Evolutionary conservation across 306 rosid species (phyloP), one percentile per base, ranked within the genome.

Genomic region (Quercus alba): DNA sequence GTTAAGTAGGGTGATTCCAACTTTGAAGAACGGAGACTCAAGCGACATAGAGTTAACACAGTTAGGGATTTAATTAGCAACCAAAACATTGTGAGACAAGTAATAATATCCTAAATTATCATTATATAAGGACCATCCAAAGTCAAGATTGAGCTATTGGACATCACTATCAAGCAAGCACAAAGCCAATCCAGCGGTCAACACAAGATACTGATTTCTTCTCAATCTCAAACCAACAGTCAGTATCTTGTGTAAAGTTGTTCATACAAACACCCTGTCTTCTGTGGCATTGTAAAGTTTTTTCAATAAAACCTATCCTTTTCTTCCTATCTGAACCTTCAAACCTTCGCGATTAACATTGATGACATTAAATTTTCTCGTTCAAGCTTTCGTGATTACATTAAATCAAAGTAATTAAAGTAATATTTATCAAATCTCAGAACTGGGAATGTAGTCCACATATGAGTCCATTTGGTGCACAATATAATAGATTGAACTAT

Each of bases 141-240:
- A 76, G 15, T n/a, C 14, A 41, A 81, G 76, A 10, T 86, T n/a
- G 1, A 83, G 82, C 18, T 80, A 78, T 31, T 68, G 30, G 49
- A 83, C 72, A 17, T 77, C 15, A 46, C 73, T 69, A 63, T 80
- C 78, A 69, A 75, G 13, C 78, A 69, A 75, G 13, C 14, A 69
- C 81, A 74, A 79, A 80, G 52, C 70, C 74, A 44, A 86, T 20
- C 89, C 84, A 82, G 35, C 23, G 14, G 78, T 86, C 81, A 75
- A 82, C 18, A 72, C 74, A 19, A 49, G 3, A 30, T 6, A 35
- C 54, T 1, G 15, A 21, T 13, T 56, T 15, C 7, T 51, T 55
- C 12, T 9, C 68, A 6, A n/a, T 55, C 26, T 9, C 68, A 6
- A n/a, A 56, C 41, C 56, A 73, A 33, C 2, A 8, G 19, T 25